phyloP scores from a whole-genome alignment of 1,284 basidiomycete species.

The Irpex sp. region DNA sequence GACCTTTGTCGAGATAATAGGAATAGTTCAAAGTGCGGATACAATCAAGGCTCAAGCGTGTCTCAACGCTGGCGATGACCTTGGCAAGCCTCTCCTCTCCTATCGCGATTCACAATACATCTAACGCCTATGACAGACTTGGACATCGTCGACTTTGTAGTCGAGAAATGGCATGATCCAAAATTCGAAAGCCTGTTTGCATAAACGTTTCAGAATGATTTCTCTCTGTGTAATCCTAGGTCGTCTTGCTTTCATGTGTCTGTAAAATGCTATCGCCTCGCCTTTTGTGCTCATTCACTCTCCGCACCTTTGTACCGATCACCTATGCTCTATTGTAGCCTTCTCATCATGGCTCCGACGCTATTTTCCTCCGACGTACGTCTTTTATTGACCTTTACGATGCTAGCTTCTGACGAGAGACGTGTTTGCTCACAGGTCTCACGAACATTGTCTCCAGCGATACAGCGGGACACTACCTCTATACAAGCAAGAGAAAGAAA shows the following conservation, averaged over 20 bases:
- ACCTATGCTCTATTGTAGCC: too few relatives aligned
- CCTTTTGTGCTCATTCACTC: neutral
- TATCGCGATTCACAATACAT: neutral
- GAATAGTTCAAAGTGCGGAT: constrained; percentile 56
- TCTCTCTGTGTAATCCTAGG: neutral
- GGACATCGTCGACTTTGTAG: constrained; percentile 59
- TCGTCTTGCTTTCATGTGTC: neutral
- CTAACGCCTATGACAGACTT: constrained; percentile 44
- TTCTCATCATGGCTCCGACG: too few relatives aligned
- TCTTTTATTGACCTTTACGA: too few relatives aligned
- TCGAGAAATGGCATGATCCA: constrained; percentile 62
- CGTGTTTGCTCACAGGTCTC: too few relatives aligned
- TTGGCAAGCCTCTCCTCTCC: constrained; percentile 51
- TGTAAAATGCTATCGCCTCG: neutral
- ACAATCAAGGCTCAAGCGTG: constrained; percentile 59
- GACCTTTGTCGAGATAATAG: constrained; percentile 74
- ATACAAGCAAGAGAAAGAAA: too few relatives aligned
- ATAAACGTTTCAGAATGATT: neutral
- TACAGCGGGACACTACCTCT: too few relatives aligned
- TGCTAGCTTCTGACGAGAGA: too few relatives aligned
- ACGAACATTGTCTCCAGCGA: too few relatives aligned
- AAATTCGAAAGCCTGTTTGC: constrained; percentile 38
- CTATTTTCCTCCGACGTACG: too few relatives aligned
- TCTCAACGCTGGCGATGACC: constrained; percentile 58
- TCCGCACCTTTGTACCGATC: neutral